Evolutionary conservation across 1,139 yeast species (phyloP).

Genomic region (Yamadazyma aaseri): DNA sequence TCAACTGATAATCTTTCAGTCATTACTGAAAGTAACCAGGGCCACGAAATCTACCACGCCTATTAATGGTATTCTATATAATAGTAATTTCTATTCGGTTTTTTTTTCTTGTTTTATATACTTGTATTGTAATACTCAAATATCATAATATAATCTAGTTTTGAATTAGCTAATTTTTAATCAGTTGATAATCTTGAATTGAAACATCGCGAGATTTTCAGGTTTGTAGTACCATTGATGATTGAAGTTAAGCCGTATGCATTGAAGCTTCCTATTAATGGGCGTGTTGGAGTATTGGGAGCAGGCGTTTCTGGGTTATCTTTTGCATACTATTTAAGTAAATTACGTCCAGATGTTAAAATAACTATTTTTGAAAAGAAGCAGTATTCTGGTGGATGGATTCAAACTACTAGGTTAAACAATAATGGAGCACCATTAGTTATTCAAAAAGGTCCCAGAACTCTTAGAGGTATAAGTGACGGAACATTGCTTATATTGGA

Average conservation of each 20-base stretch:
- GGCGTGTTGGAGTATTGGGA: conserved; percentile 69
- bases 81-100: too few species aligned
- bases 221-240: too few species aligned
- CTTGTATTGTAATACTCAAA: too few species aligned
- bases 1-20: conserved; percentile 21
- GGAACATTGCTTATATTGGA: conserved; percentile 66
- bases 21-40: conserved; percentile 15
- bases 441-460: conserved; percentile 75
- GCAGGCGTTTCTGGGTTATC: conserved; percentile 87
- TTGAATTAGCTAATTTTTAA: too few species aligned
- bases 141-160: too few species aligned
- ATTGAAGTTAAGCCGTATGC: too few species aligned
- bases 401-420: conserved; percentile 44
- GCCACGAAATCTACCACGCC: conserved; percentile 22
- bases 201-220: too few species aligned
- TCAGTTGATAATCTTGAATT: too few species aligned
- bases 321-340: conserved; percentile 68
- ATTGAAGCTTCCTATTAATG: conserved; percentile 21
- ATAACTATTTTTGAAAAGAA: conserved; percentile 62
- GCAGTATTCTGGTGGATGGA: conserved; percentile 74
- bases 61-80: conserved; percentile 14
- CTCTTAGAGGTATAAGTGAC: conserved; percentile 66
- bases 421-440: conserved; percentile 20
- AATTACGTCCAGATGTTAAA: conserved; percentile 67
- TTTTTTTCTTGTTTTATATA: too few species aligned